A percentile compares a stretch with the other conserved stretches of the same genome.
These are phyloP conservation scores for Boletus speciosus DNA, from an alignment of 768 basidiomycete species.

Conservation along the genomic window DNA sequence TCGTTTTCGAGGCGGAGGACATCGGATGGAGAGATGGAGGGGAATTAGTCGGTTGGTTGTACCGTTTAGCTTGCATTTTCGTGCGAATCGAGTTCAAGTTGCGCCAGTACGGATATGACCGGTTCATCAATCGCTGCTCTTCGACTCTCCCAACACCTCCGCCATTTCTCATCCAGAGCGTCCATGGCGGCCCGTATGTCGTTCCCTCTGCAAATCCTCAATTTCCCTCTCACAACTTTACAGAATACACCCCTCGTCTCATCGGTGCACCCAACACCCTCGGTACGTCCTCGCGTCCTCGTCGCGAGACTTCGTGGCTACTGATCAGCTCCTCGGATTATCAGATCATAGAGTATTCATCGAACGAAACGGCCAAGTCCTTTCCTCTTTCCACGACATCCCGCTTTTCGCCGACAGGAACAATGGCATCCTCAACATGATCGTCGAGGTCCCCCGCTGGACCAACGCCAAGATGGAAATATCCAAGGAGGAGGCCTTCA, in stretches of 20 bases:
- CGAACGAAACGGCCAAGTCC: conserved; percentile 82
- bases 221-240: conserved; percentile 5
- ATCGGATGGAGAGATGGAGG: conserved; percentile 1
- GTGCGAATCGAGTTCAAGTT: background rate
- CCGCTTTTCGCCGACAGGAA: conserved; percentile 96
- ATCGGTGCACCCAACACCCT: conserved; percentile 91
- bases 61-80: background rate
- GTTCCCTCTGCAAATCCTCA: conserved; percentile 2
- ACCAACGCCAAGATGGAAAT: conserved; percentile 99
- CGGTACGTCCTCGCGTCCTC: conserved; percentile 47
- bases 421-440: conserved; percentile 97
- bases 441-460: conserved; percentile 98
- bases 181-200: conserved; percentile 40
- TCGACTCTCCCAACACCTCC: conserved; percentile 63
- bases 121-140: conserved; percentile 17
- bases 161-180: conserved; percentile 47
- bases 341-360: conserved; percentile 94
- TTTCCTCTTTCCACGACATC: conserved; percentile 93
- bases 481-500: conserved; percentile 97
- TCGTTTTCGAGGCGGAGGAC: conserved; percentile 53
- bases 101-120: conserved; percentile 24
- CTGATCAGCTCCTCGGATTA: conserved; percentile 24
- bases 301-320: conserved; percentile 4
- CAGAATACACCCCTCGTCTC: conserved; percentile 73
- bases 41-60: background rate